Conservation (phyloP, 148 eudicot genomes). For the Rhododendron henanense region DNA sequence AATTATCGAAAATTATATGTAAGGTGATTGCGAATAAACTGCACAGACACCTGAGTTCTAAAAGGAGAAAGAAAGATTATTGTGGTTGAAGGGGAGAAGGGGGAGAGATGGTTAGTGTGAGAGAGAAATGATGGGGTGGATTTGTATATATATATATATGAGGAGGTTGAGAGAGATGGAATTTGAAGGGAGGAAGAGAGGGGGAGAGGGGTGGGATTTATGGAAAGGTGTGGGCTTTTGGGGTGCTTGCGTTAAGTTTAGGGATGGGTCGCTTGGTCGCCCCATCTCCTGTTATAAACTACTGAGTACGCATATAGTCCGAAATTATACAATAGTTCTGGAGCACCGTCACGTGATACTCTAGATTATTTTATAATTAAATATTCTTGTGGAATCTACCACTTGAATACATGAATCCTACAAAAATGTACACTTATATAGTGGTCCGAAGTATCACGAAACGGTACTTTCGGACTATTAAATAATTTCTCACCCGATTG, state of each 20-base stretch:
- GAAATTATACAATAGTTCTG: too few species aligned
- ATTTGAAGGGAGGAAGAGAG: neutral
- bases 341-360: too few species aligned
- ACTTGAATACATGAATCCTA: rapidly evolving
- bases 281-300: too few species aligned
- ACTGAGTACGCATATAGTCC: too few species aligned
- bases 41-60: too few species aligned
- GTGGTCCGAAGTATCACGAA: rapidly evolving
- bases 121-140: neutral
- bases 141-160: neutral
- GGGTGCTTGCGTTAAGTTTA: neutral
- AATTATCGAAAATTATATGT: too few species aligned
- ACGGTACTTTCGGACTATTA: rapidly evolving
- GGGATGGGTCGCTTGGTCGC: neutral
- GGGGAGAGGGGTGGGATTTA: neutral
- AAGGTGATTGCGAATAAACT: too few species aligned
- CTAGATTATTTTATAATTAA: too few species aligned
- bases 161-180: neutral
- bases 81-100: too few species aligned
- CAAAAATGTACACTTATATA: too few species aligned
- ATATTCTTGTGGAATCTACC: too few species aligned
- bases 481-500: neutral
- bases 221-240: neutral
- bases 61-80: too few species aligned
- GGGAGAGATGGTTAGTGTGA: neutral